Conservation (phyloP, 805 yeast species). For the Suhomyces canberraensis region DNA sequence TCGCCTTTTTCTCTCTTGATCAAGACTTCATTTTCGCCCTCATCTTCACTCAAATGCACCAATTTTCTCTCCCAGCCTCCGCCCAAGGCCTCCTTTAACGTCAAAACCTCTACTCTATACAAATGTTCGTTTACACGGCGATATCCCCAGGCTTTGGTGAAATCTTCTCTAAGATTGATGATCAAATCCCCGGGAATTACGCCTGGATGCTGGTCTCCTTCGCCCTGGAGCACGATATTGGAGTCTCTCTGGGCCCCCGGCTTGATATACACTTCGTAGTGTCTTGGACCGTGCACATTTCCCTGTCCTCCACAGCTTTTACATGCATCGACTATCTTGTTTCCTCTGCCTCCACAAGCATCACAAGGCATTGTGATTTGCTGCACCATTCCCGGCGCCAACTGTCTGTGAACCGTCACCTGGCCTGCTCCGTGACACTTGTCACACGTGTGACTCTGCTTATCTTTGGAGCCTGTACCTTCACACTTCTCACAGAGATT, state of each 20-base stretch:
- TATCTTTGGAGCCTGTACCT: slow-evolving; percentile 86
- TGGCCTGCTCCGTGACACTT: slow-evolving; percentile 78
- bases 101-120: slow-evolving; percentile 76
- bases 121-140: slow-evolving; percentile 72
- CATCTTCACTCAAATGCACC: slow-evolving; percentile 61
- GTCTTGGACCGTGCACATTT: slow-evolving; percentile 52
- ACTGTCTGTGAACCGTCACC: slow-evolving; percentile 58
- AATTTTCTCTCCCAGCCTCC: slow-evolving; percentile 83
- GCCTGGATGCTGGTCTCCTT: slow-evolving; percentile 84
- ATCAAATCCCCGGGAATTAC: slow-evolving; percentile 76
- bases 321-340: slow-evolving; percentile 62
- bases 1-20: slow-evolving; percentile 51
- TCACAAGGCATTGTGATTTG: slow-evolving; percentile 79
- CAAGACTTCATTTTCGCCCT: slow-evolving; percentile 33
- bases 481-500: slow-evolving; percentile 73
- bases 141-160: slow-evolving; percentile 68
- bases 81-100: slow-evolving; percentile 62
- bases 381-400: slow-evolving; percentile 91
- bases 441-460: slow-evolving; percentile 59
- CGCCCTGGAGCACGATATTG: slow-evolving; percentile 60
- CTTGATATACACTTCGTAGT: slow-evolving; percentile 57
- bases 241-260: slow-evolving; percentile 70
- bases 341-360: slow-evolving; percentile 76
- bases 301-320: slow-evolving; percentile 67
- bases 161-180: slow-evolving; percentile 57